Percentiles rank a stretch among this genome's conserved stretches.
These are phyloP conservation scores for Catunica adiposa DNA, from an alignment of 2,329 filamentous ascomycete genomes.

Conservation along the genomic window DNA sequence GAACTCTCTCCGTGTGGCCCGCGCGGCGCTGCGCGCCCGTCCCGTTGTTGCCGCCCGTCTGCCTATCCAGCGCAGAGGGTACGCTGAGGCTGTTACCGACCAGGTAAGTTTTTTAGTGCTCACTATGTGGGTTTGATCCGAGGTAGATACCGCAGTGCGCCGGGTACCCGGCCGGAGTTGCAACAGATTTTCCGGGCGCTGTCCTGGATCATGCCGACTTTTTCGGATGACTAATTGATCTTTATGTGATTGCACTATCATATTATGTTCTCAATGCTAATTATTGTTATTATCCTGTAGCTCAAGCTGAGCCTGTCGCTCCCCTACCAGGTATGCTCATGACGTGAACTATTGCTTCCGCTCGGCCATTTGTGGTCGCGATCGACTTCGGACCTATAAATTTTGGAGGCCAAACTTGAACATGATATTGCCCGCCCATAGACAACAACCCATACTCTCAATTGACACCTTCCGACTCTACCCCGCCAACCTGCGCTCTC, in stretches of 20 bases:
- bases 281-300: conserved; percentile 25
- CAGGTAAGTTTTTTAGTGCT: conserved; percentile 37
- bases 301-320: conserved; percentile 97
- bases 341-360: conserved; percentile 1
- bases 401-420: background rate
- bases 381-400: background rate
- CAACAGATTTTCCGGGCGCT: background rate
- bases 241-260: background rate
- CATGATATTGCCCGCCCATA: background rate
- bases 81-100: conserved; percentile 75
- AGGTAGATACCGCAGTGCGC: background rate
- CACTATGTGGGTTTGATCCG: background rate
- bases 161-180: background rate
- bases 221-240: background rate
- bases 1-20: conserved; percentile 88
- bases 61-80: conserved; percentile 71
- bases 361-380: conserved; percentile 1
- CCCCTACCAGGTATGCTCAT: conserved; percentile 78
- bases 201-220: background rate
- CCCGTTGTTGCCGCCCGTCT: conserved; percentile 54
- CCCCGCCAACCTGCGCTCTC: background rate
- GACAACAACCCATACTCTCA: background rate
- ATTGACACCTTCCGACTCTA: conserved; percentile 1
- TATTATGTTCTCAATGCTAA: background rate
- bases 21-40: conserved; percentile 71